These are phyloP conservation scores for Sporormia fimetaria DNA, from an alignment of 495 filamentous ascomycete genomes.

Conservation along the genomic window DNA sequence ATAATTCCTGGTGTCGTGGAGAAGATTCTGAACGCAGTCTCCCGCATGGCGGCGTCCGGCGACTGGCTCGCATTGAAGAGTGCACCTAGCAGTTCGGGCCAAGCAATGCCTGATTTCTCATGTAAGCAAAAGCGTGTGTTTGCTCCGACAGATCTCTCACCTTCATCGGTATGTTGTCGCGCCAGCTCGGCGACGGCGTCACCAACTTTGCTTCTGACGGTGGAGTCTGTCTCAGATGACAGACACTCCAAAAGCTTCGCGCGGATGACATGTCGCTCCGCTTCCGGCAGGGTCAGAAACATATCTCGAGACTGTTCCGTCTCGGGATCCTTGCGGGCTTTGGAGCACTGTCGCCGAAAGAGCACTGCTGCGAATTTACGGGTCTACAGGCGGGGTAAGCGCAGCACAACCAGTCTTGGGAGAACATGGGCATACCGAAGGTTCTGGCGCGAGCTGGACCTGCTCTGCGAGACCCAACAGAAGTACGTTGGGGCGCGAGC, in stretches of 20 bases:
- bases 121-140: not conserved
- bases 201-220: constrained; percentile 86
- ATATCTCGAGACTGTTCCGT: constrained; percentile 65
- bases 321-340: constrained; percentile 62
- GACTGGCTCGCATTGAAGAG: constrained; percentile 85
- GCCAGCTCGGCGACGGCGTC: constrained; percentile 94
- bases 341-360: constrained; percentile 84
- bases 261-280: constrained; percentile 67
- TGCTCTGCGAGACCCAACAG: constrained; percentile 93
- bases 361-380: constrained; percentile 88
- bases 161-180: constrained; percentile 82
- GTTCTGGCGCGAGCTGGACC: constrained; percentile 58
- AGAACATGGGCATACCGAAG: constrained; percentile 21
- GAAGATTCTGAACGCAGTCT: constrained; percentile 88
- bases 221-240: constrained; percentile 52
- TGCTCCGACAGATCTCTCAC: constrained; percentile 41
- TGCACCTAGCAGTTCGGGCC: constrained; percentile 78
- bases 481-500: constrained; percentile 65
- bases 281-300: constrained; percentile 60
- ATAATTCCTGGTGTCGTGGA: constrained; percentile 92
- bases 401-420: not conserved
- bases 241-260: constrained; percentile 69
- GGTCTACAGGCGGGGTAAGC: constrained; percentile 41
- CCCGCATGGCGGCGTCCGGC: constrained; percentile 64
- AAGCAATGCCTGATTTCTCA: constrained; percentile 54